Evolutionary conservation across 495 filamentous ascomycete genomes (phyloP).

Genomic region (Aspergillus steynii): DNA sequence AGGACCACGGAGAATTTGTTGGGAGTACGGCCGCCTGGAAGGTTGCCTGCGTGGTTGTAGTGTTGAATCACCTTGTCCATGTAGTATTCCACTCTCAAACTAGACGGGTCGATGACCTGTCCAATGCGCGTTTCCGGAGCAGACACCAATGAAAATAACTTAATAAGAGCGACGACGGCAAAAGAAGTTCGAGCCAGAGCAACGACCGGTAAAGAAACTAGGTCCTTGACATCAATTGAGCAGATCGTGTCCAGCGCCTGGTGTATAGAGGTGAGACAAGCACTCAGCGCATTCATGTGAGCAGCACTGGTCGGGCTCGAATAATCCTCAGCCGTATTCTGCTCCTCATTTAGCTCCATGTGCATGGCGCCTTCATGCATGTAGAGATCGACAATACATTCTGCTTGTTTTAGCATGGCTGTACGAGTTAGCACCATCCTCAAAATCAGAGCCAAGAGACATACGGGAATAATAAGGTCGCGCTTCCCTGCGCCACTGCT

Average conservation of each 20-base stretch:
- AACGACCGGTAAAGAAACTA: constrained; percentile 74
- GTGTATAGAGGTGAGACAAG: constrained; percentile 71
- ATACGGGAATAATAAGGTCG: constrained; percentile 44
- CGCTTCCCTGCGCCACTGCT: constrained; percentile 61
- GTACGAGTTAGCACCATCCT: not conserved
- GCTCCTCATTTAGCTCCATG: constrained; percentile 56
- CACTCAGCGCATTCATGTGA: constrained; percentile 70
- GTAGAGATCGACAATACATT: constrained; percentile 66
- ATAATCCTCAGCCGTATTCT: constrained; percentile 24
- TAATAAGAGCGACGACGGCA: constrained; percentile 82
- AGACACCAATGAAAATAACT: constrained; percentile 78
- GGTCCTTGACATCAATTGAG: constrained; percentile 55
- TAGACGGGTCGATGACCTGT: constrained; percentile 71
- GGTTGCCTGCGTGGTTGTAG: constrained; percentile 63
- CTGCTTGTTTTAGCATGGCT: constrained; percentile 32
- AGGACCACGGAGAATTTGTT: constrained; percentile 77
- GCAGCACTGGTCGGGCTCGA: constrained; percentile 53
- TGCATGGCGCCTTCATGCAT: constrained; percentile 87
- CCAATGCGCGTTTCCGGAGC: constrained; percentile 68
- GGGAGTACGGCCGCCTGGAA: constrained; percentile 66
- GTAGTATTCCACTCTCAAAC: constrained; percentile 74
- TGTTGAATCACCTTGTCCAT: constrained; percentile 65
- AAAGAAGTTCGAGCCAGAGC: constrained; percentile 78
- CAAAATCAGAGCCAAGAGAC: constrained; percentile 4
- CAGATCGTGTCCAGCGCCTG: constrained; percentile 71